Evolutionary conservation across 345 rosid species (phyloP).

Genomic region (Eucalyptus coolabah): DNA sequence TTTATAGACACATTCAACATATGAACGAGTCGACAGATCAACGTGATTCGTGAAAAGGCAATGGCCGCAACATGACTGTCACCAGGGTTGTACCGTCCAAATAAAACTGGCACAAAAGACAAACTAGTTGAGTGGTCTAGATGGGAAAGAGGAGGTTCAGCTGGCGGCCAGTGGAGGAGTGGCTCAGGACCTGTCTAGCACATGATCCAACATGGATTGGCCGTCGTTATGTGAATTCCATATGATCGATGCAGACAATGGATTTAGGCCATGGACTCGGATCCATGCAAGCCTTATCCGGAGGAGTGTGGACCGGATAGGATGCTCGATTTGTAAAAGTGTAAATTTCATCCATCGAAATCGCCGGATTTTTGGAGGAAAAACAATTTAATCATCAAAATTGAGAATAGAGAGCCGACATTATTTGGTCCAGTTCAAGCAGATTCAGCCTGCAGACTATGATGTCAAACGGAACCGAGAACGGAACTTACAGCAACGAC

Average conservation of each 20-base stretch:
- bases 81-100: too few species aligned
- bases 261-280: not conserved
- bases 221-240: not conserved
- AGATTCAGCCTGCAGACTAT: not conserved
- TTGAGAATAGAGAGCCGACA: not conserved
- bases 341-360: not conserved
- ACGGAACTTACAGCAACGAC: accelerated
- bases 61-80: not conserved
- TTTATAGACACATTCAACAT: too few species aligned
- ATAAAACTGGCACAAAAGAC: too few species aligned
- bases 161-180: not conserved
- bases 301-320: not conserved
- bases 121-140: too few species aligned
- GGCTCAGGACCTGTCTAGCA: not conserved
- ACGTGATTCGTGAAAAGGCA: too few species aligned
- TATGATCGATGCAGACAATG: not conserved
- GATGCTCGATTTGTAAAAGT: not conserved
- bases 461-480: not conserved
- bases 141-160: too few species aligned
- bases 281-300: accelerated
- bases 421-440: not conserved
- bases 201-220: not conserved
- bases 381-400: not conserved
- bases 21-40: too few species aligned
- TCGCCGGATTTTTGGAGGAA: not conserved